phyloP scores from a whole-genome alignment of 73 alveolate species.

The Tetrahymena elliotti region DNA sequence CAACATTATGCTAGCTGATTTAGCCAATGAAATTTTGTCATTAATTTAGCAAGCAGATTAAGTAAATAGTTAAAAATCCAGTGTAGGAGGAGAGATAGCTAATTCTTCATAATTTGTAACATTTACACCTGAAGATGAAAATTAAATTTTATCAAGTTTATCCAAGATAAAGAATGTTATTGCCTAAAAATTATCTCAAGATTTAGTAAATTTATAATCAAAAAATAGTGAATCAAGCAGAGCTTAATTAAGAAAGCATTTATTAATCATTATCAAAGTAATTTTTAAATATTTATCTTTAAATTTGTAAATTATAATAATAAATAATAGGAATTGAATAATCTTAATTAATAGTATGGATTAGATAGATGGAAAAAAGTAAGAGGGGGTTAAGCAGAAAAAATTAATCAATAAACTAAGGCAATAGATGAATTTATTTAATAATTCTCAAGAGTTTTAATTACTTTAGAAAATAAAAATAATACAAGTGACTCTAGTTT shows the following conservation, averaged over 20 bases:
- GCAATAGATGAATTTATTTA: not conserved
- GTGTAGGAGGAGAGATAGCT: not conserved
- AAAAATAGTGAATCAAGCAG: not conserved
- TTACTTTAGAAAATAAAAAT: not conserved
- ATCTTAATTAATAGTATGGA: not conserved
- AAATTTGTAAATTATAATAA: not conserved
- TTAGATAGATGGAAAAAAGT: not conserved
- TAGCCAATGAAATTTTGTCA: not conserved
- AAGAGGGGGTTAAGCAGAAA: not conserved
- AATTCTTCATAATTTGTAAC: not conserved
- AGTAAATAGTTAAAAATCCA: not conserved
- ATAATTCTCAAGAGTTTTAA: not conserved
- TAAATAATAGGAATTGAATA: not conserved
- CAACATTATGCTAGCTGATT: not conserved
- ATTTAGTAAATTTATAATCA: not conserved
- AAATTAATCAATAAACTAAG: not conserved
- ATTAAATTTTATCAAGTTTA: not conserved
- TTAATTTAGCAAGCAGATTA: not conserved
- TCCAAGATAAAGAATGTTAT: not conserved
- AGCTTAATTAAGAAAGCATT: not conserved
- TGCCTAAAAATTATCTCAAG: not conserved
- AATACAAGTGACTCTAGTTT: not conserved
- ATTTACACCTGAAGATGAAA: not conserved
- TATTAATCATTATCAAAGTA: not conserved
- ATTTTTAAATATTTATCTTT: not conserved